A percentile compares a stretch with the other conserved stretches of the same genome.
These are phyloP conservation scores for Penicillium bovifimosum DNA, from an alignment of 495 filamentous ascomycete species.

Conservation along the genomic window DNA sequence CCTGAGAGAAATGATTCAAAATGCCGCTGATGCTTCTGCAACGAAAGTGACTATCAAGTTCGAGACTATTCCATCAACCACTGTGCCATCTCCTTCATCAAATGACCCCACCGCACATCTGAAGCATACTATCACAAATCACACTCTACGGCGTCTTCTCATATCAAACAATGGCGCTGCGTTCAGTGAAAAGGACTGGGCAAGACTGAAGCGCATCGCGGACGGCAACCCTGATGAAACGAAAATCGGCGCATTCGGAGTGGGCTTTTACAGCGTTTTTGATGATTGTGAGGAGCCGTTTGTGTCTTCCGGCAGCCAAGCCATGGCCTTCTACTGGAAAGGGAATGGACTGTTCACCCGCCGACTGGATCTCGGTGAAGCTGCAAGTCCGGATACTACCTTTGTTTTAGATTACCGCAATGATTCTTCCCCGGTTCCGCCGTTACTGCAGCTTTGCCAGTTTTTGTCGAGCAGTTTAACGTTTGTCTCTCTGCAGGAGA, in stretches of 20 bases:
- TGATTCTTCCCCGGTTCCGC: conserved; percentile 74
- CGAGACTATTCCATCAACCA: conserved; percentile 77
- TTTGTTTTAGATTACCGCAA: conserved; percentile 94
- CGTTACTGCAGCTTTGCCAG: conserved; percentile 76
- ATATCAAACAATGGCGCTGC: conserved; percentile 86
- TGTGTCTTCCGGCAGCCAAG: conserved; percentile 81
- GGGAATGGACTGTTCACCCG: conserved; percentile 89
- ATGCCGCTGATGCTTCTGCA: conserved; percentile 92
- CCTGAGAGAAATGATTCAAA: conserved; percentile 92
- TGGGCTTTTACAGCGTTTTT: conserved; percentile 98
- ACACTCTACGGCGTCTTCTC: conserved; percentile 74
- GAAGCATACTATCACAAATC: conserved; percentile 75
- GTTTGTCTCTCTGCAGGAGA: conserved; percentile 80
- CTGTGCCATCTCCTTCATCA: conserved; percentile 62
- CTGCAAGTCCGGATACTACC: conserved; percentile 65
- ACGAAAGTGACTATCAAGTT: conserved; percentile 84
- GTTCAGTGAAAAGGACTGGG: conserved; percentile 88
- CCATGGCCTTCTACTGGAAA: conserved; percentile 99
- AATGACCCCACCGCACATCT: conserved; percentile 63
- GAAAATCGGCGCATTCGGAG: conserved; percentile 97
- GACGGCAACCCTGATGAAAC: conserved; percentile 98
- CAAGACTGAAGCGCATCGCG: conserved; percentile 87
- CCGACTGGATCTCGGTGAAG: conserved; percentile 60
- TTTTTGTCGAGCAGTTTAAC: conserved; percentile 94
- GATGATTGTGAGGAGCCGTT: conserved; percentile 97